phyloP scores from a whole-genome alignment of 2,329 filamentous ascomycete species.

The Colletotrichum sp. region DNA sequence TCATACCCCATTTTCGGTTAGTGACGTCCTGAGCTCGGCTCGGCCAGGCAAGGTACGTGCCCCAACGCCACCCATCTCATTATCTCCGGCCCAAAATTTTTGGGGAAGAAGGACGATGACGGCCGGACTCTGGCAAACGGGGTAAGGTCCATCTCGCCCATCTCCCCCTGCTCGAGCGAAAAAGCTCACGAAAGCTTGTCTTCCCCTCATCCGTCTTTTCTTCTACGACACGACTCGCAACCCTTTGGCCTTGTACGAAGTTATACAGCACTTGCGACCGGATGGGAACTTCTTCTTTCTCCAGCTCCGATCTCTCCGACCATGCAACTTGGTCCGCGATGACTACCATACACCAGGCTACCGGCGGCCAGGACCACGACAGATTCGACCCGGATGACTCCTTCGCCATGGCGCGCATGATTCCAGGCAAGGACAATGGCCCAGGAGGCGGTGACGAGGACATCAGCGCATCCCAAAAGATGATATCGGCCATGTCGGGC shows the following conservation, averaged over 20 bases:
- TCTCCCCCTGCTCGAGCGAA: neutral
- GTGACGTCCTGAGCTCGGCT: neutral
- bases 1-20: neutral
- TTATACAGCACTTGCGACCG: neutral
- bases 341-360: conserved; percentile 10
- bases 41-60: conserved; percentile 4
- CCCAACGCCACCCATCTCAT: conserved; percentile 21
- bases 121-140: conserved; percentile 9
- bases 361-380: conserved; percentile 30
- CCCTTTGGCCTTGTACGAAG: neutral
- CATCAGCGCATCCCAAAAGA: conserved; percentile 86
- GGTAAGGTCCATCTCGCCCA: conserved; percentile 11
- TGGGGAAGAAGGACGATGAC: conserved; percentile 12
- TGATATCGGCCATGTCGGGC: conserved; percentile 91
- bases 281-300: neutral
- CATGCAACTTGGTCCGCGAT: conserved; percentile 20
- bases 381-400: conserved; percentile 32
- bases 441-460: conserved; percentile 50
- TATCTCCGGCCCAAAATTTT: conserved; percentile 22
- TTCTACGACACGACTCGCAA: neutral
- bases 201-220: neutral
- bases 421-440: conserved; percentile 23
- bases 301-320: conserved; percentile 11
- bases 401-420: conserved; percentile 32
- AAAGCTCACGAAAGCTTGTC: conserved; percentile 13